Evolutionary conservation across 1,284 basidiomycete genomes (phyloP).

Genomic region (Austroboletus olivaceoglutinosus): DNA sequence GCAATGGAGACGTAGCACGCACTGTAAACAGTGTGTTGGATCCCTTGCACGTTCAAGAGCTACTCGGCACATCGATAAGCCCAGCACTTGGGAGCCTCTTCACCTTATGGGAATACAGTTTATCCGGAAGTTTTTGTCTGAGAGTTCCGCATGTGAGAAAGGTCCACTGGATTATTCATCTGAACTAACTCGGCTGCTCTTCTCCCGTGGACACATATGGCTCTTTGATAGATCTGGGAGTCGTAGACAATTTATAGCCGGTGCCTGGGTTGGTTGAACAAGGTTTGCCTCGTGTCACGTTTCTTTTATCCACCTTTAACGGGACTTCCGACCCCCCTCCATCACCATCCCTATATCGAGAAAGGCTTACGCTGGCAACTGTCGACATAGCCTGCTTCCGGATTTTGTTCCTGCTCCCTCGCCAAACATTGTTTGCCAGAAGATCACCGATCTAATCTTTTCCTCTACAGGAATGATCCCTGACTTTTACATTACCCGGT

Average conservation of each 20-base stretch:
- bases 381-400: constrained; percentile 11
- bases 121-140: constrained; percentile 13
- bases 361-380: constrained; percentile 7
- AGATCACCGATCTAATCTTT: constrained; percentile 23
- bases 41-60: not conserved
- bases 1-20: not conserved
- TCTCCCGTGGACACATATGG: constrained; percentile 17
- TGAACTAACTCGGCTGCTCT: constrained; percentile 14
- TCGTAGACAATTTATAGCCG: constrained; percentile 7
- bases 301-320: constrained; percentile 30
- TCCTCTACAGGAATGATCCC: constrained; percentile 12
- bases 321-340: constrained; percentile 20
- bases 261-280: constrained; percentile 30
- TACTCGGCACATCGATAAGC: constrained; percentile 15
- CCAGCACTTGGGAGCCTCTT: constrained; percentile 4
- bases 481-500: constrained; percentile 18
- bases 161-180: constrained; percentile 10
- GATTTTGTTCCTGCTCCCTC: constrained; percentile 14
- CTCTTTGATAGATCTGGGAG: constrained; percentile 6
- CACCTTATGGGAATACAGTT: constrained; percentile 12
- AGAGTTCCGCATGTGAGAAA: constrained; percentile 24
- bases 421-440: constrained; percentile 11
- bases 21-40: not conserved
- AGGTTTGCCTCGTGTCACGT: constrained; percentile 36
- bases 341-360: constrained; percentile 18